phyloP scores from a whole-genome alignment of 2,329 filamentous ascomycete genomes.

The Diplodia mutila region DNA sequence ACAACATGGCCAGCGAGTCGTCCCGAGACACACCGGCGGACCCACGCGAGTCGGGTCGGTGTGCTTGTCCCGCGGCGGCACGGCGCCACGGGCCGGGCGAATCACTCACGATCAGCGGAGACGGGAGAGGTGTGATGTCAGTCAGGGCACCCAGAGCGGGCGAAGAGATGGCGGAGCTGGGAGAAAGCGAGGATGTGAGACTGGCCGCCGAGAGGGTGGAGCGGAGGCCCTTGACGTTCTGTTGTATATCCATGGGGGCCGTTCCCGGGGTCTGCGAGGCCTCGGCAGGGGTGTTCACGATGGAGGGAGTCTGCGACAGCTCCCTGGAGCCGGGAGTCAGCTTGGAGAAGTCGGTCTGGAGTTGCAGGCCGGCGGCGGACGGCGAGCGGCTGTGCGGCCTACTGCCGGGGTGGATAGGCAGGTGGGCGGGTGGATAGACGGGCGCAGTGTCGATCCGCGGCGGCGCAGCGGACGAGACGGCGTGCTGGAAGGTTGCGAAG shows the following conservation, averaged over 20 bases:
- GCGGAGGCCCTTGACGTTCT: conserved; percentile 33
- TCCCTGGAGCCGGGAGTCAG: conserved; percentile 20
- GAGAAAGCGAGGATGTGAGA: conserved; percentile 50
- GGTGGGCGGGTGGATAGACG: conserved; percentile 28
- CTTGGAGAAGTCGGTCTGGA: conserved; percentile 35
- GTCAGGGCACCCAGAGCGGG: conserved; percentile 53
- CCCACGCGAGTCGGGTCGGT: conserved; percentile 41
- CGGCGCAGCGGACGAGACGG: conserved; percentile 17
- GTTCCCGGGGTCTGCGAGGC: conserved; percentile 38
- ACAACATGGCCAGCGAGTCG: conserved; percentile 37
- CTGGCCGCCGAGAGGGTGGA: conserved; percentile 49
- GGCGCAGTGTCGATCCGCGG: conserved; percentile 12
- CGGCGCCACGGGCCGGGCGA: conserved; percentile 49
- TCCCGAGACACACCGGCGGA: conserved; percentile 34
- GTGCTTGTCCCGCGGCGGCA: conserved; percentile 31
- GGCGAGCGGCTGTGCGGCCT: conserved; percentile 40
- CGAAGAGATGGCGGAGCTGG: conserved; percentile 51
- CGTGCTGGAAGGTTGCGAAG: conserved; percentile 1
- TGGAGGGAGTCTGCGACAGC: conserved; percentile 24
- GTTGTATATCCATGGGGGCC: conserved; percentile 44
- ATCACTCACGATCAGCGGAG: conserved; percentile 49
- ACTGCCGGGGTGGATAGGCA: conserved; percentile 32
- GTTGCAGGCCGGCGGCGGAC: conserved; percentile 35
- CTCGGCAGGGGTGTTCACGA: conserved; percentile 26
- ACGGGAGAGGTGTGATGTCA: conserved; percentile 58